Evolutionary conservation across 176 grass and related monocot genomes (phyloP), one percentile per base, ranked within the genome.

Genomic region (Thinopyrum elongatum): DNA sequence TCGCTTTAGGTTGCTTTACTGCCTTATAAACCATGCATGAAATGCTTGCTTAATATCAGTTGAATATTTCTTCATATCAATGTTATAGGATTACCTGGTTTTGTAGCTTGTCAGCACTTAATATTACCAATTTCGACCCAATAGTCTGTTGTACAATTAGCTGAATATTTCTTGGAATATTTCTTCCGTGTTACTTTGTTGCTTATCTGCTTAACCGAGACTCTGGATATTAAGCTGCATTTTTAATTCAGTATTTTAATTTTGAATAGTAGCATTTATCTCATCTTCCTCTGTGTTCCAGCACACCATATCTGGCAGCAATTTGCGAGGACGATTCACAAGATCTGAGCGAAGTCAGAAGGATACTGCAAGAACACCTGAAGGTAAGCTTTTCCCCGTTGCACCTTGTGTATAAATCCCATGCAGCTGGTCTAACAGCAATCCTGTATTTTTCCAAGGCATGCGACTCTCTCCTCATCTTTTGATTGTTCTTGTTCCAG

Each of bases 241-340:
- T 63, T 42, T 68, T 75, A 41, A 49, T 79, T 22, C 10, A 77
- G 5, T 47, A 27, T 90, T 39, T 51, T 25, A 14, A 77, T 9
- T 66, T 65, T 31, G 64, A 75, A n/a, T 44, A 62, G 23, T 42
- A 62, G 8, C n/a, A 22, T 30, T 57, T 62, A 65, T 85, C 44
- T 76, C 19, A 42, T 78, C 36, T 81, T 27, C 13, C 58, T 39
- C 66, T 84, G 8, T 55, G 30, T 30, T 87, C 42, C 67, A 99
- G 97, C 75, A 96, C 94, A 65, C 90, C 97, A 17, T 78, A 90
- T 74, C 90, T 99, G 87, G 90, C 90, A 29, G 88, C 80, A 61
- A 96, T 99, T 80, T 92, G 93, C 6, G 72, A 93, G 89, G 97
- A 99, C 69, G 90, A 91, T 82, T 96, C 97, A 76, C 86, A 66